phyloP scores from a whole-genome alignment of 305 asterid genomes.

The Fraxinus ornus region DNA sequence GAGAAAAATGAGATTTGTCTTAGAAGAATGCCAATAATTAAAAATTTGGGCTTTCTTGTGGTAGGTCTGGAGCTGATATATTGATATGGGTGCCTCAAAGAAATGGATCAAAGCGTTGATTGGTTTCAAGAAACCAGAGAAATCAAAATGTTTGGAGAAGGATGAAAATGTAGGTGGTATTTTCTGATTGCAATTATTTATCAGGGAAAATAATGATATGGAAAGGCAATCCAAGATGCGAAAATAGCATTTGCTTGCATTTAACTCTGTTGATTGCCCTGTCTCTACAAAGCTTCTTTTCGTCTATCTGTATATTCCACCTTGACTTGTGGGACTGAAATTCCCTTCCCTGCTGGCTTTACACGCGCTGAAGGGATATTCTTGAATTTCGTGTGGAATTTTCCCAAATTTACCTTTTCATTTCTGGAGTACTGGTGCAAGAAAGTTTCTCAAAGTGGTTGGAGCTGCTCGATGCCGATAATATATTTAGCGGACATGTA shows the following conservation, averaged over 20 bases:
- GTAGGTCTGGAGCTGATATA: conserved; percentile 39
- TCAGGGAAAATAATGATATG: background rate
- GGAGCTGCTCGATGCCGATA: background rate
- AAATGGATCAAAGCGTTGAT: conserved; percentile 79
- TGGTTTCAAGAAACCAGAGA: conserved; percentile 66
- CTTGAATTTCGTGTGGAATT: background rate
- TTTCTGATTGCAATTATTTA: conserved; percentile 10
- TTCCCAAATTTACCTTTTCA: background rate
- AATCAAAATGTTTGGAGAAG: conserved; percentile 49
- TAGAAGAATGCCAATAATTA: background rate
- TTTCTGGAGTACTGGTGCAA: background rate
- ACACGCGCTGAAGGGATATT: background rate
- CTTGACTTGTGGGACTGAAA: background rate
- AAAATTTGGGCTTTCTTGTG: conserved; percentile 14
- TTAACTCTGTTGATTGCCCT: background rate
- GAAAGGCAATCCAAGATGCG: background rate
- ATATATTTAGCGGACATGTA: background rate
- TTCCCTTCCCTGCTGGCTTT: background rate
- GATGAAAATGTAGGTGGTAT: conserved; percentile 59
- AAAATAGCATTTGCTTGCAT: background rate
- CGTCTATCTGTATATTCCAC: background rate
- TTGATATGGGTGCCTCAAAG: conserved; percentile 77
- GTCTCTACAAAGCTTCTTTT: background rate
- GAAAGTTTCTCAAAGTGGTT: background rate
- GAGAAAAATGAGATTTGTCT: background rate